Conservation (phyloP, 2,329 filamentous ascomycete species). For the Pestalotiopsis sp. region DNA sequence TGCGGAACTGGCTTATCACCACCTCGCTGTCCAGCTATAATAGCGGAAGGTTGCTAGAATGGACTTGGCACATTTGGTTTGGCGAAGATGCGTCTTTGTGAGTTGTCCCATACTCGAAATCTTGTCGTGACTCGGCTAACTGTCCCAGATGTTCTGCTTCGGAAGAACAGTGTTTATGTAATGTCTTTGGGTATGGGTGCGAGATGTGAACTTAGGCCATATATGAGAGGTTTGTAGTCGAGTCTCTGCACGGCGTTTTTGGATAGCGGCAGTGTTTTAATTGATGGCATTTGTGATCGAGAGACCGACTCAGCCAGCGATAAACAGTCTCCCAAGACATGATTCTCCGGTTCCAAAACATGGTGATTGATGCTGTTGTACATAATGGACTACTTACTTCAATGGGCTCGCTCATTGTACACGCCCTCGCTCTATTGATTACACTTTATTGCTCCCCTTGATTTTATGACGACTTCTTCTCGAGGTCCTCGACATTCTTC, state of each 20-base stretch:
- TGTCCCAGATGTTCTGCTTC: conserved; percentile 7
- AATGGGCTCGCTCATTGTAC: background rate
- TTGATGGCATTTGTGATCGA: background rate
- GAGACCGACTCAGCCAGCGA: background rate
- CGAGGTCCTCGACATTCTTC: conserved; percentile 61
- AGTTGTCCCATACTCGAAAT: background rate
- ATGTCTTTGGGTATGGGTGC: conserved; percentile 3
- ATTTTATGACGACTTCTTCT: conserved; percentile 20
- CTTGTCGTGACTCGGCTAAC: background rate
- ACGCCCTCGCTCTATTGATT: background rate
- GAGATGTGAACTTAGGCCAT: background rate
- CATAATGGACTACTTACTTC: background rate
- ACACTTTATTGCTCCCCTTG: background rate
- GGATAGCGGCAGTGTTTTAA: background rate
- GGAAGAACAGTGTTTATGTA: conserved; percentile 6
- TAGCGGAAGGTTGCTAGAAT: conserved; percentile 55
- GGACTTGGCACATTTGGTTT: conserved; percentile 47
- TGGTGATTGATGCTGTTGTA: conserved; percentile 1
- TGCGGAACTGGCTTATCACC: conserved; percentile 51
- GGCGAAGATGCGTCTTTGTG: conserved; percentile 6
- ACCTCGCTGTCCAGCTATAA: conserved; percentile 43
- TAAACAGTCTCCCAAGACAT: background rate
- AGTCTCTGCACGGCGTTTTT: background rate
- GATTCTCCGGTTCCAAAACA: background rate
- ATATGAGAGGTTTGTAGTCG: background rate